Conservation (phyloP, 257 asterid genomes). For the Solanum neorickii region DNA sequence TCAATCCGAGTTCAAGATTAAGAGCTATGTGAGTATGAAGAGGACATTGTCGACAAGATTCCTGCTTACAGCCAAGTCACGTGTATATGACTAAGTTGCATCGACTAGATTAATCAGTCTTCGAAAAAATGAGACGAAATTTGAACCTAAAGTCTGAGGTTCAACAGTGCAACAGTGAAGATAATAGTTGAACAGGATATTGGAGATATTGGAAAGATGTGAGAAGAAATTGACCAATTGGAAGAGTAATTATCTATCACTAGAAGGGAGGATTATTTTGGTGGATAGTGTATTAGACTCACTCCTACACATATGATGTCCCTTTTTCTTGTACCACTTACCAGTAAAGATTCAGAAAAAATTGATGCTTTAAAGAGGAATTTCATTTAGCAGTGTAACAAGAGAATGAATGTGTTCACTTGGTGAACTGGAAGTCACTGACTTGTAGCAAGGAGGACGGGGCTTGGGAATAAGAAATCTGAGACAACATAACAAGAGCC, state of each 20-base stretch:
- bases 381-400: neutral
- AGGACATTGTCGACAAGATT: neutral
- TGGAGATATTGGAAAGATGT: neutral
- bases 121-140: neutral
- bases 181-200: neutral
- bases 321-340: neutral
- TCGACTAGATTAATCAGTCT: neutral
- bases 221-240: neutral
- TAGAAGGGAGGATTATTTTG: neutral
- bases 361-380: neutral
- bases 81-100: neutral
- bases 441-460: neutral
- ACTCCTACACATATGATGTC: neutral
- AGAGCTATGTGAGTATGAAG: neutral
- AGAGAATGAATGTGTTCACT: neutral
- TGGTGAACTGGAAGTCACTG: neutral
- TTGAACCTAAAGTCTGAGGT: neutral
- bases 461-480: neutral
- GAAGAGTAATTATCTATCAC: neutral
- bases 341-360: neutral
- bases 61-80: neutral
- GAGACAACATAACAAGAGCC: neutral
- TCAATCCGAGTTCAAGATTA: neutral
- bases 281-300: neutral
- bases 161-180: neutral